Conservation (phyloP, 2,329 filamentous ascomycete genomes). For the Phaeosphaeriaceae sp. region DNA sequence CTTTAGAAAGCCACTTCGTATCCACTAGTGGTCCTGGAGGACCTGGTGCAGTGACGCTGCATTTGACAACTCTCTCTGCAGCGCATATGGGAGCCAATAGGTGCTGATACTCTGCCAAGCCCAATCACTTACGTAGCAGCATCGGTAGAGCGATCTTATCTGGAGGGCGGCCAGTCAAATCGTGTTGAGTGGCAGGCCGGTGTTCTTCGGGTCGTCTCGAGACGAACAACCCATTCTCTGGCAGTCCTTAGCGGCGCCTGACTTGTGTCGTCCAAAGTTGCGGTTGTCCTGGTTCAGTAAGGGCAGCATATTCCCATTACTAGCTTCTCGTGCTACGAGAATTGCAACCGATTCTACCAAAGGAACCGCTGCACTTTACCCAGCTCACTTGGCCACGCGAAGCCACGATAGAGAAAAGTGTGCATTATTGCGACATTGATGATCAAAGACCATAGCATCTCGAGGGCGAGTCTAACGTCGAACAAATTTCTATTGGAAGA, state of each 20-base stretch:
- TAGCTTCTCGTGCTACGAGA: too few relatives aligned
- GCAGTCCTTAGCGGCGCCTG: too few relatives aligned
- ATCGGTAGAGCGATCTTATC: neutral
- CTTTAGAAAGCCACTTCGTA: too few relatives aligned
- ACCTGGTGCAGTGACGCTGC: neutral
- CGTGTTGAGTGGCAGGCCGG: neutral
- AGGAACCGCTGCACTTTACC: slow-evolving; percentile 76
- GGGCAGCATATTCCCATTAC: too few relatives aligned
- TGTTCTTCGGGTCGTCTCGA: too few relatives aligned
- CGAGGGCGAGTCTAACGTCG: slow-evolving; percentile 60
- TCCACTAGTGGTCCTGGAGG: too few relatives aligned
- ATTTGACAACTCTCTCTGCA: neutral
- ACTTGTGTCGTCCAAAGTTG: too few relatives aligned
- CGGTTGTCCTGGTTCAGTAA: too few relatives aligned
- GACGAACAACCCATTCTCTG: too few relatives aligned
- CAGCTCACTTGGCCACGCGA: slow-evolving; percentile 69
- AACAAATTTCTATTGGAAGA: slow-evolving; percentile 22
- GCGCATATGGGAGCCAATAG: neutral
- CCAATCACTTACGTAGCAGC: neutral
- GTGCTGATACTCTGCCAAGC: neutral
- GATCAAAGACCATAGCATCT: slow-evolving; percentile 72
- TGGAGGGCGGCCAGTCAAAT: neutral
- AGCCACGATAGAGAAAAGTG: slow-evolving; percentile 73
- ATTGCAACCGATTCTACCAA: slow-evolving; percentile 52
- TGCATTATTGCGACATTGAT: slow-evolving; percentile 73